A percentile compares a stretch with the other conserved stretches of the same genome.
phyloP scores from a whole-genome alignment of 805 yeast genomes.

The Candida xiaguanensis region DNA sequence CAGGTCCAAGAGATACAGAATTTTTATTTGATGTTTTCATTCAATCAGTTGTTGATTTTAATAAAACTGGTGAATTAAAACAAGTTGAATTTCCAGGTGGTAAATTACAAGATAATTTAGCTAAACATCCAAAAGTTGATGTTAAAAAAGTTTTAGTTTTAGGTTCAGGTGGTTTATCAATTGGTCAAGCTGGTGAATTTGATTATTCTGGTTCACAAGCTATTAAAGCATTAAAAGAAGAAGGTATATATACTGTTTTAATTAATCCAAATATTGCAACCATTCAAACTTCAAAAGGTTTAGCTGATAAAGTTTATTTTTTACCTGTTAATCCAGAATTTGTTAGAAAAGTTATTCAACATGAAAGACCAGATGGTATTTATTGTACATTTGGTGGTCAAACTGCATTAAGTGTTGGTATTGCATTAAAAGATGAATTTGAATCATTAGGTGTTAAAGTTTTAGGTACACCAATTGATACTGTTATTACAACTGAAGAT shows the following conservation, averaged over 20 bases:
- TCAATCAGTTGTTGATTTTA: constrained; percentile 67
- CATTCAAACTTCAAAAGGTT: constrained; percentile 94
- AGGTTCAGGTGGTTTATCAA: constrained; percentile 97
- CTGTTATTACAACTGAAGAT: constrained; percentile 96
- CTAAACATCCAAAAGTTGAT: constrained; percentile 71
- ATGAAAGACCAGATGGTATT: constrained; percentile 96
- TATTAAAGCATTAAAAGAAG: constrained; percentile 96
- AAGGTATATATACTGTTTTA: constrained; percentile 92
- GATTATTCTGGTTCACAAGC: constrained; percentile 99
- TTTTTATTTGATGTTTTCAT: constrained; percentile 93
- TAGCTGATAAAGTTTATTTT: constrained; percentile 97
- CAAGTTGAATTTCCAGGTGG: constrained; percentile 94
- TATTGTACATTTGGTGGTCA: constrained; percentile 98
- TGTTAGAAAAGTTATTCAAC: constrained; percentile 89
- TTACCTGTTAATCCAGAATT: constrained; percentile 97
- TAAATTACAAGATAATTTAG: constrained; percentile 62
- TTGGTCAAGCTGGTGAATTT: constrained; percentile 99
- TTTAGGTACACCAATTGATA: constrained; percentile 93
- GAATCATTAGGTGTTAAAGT: constrained; percentile 90
- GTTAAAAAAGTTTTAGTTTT: constrained; percentile 90
- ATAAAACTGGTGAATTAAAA: constrained; percentile 55
- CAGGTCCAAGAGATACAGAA: constrained; percentile 99
- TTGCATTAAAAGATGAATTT: constrained; percentile 91
- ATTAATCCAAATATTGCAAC: constrained; percentile 98
- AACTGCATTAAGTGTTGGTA: constrained; percentile 96